These are phyloP conservation scores for Exophiala phaeomuriformis DNA, from an alignment of 2,329 filamentous ascomycete genomes.

Conservation along the genomic window DNA sequence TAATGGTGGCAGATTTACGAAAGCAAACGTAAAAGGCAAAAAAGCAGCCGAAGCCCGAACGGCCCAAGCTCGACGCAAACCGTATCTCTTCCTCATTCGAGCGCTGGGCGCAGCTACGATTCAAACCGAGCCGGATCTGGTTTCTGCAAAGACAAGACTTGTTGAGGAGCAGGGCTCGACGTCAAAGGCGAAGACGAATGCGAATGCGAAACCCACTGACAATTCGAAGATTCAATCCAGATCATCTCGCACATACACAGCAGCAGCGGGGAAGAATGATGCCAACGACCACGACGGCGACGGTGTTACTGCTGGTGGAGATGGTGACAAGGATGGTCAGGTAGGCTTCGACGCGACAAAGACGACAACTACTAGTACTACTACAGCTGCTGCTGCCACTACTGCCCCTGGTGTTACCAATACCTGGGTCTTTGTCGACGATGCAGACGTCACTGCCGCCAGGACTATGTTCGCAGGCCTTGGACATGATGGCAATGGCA, in stretches of 20 bases:
- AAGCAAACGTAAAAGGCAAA: too few species aligned
- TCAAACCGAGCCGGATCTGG: slow-evolving; percentile 56
- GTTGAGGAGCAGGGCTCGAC: not conserved
- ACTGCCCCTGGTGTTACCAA: slow-evolving; percentile 38
- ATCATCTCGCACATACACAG: too few species aligned
- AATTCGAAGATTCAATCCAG: too few species aligned
- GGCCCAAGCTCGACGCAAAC: slow-evolving; percentile 57
- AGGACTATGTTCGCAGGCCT: slow-evolving; percentile 37
- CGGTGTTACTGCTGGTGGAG: too few species aligned
- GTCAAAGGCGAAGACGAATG: not conserved
- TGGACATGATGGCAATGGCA: slow-evolving; percentile 18
- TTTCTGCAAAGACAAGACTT: slow-evolving; percentile 53
- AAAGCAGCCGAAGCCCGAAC: not conserved
- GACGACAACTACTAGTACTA: not conserved
- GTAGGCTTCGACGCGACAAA: not conserved
- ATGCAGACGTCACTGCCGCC: slow-evolving; percentile 50
- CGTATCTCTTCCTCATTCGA: slow-evolving; percentile 72
- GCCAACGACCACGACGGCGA: too few species aligned
- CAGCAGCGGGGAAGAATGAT: too few species aligned
- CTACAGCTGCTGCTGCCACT: too few species aligned
- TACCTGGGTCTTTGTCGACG: slow-evolving; percentile 75
- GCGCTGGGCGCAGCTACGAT: slow-evolving; percentile 66
- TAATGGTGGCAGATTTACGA: too few species aligned
- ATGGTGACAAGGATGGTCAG: not conserved
- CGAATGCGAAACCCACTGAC: not conserved